Percentiles rank a stretch among this genome's conserved stretches.
Evolutionary conservation across 1,284 basidiomycete genomes (phyloP).

Genomic region (Irpex rosettiformis): DNA sequence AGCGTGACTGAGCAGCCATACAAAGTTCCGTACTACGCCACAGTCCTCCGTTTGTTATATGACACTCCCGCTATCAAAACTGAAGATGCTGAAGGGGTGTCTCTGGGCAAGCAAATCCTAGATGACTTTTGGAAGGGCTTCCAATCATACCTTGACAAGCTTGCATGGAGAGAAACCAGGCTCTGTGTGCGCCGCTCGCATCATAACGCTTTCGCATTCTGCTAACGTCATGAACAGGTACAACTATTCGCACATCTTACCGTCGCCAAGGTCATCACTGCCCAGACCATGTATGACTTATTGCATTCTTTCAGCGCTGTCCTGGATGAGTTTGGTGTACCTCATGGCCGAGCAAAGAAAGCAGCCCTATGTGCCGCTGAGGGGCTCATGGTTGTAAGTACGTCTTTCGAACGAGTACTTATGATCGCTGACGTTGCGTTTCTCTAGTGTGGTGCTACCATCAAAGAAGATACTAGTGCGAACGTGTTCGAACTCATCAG

Average conservation of each 20-base stretch:
- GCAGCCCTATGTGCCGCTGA: slow-evolving; percentile 87
- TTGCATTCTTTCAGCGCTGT: slow-evolving; percentile 82
- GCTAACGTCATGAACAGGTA: slow-evolving; percentile 46
- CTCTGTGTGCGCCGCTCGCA: slow-evolving; percentile 61
- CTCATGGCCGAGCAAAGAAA: slow-evolving; percentile 80
- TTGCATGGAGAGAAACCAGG: slow-evolving; percentile 86
- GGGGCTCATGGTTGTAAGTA: slow-evolving; percentile 76
- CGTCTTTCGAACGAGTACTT: not conserved
- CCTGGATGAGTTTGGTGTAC: slow-evolving; percentile 87
- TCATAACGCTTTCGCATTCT: not conserved
- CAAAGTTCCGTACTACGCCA: slow-evolving; percentile 87
- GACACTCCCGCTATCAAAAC: slow-evolving; percentile 40
- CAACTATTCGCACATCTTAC: slow-evolving; percentile 89
- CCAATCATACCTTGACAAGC: slow-evolving; percentile 79
- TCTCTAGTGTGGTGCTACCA: slow-evolving; percentile 52
- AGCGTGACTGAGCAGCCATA: slow-evolving; percentile 87
- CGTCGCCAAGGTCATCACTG: slow-evolving; percentile 68
- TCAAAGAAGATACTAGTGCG: slow-evolving; percentile 48
- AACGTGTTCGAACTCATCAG: slow-evolving; percentile 61
- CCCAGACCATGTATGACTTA: slow-evolving; percentile 73
- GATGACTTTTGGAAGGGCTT: slow-evolving; percentile 89
- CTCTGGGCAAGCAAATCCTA: slow-evolving; percentile 73
- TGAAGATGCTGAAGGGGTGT: slow-evolving; percentile 29
- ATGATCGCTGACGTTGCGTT: not conserved
- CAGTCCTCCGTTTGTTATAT: slow-evolving; percentile 72